Conservation (phyloP, 2,329 filamentous ascomycete species). For the Ascochyta viciae-villosae region DNA sequence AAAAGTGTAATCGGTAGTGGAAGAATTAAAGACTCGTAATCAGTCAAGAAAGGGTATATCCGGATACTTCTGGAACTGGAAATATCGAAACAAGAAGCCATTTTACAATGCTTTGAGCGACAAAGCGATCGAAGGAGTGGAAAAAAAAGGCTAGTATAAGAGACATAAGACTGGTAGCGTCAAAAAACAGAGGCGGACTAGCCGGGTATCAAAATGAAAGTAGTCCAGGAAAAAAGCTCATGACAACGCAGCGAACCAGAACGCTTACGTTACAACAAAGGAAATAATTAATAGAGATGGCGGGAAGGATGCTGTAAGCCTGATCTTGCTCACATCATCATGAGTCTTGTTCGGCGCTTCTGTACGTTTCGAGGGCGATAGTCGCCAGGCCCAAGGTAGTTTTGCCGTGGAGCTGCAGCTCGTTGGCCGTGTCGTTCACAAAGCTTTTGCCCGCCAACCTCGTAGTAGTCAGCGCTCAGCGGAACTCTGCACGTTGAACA, state of each 20-base stretch:
- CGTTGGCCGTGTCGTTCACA: constrained; percentile 86
- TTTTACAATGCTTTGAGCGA: background rate
- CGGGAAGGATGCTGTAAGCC: background rate
- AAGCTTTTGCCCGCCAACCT: constrained; percentile 79
- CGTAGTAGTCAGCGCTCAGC: constrained; percentile 86
- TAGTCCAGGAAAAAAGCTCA: constrained; percentile 23
- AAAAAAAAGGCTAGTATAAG: constrained; percentile 15
- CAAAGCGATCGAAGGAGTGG: background rate
- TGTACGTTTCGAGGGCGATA: constrained; percentile 52
- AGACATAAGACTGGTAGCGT: constrained; percentile 10
- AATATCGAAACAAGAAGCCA: constrained; percentile 1
- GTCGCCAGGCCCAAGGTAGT: constrained; percentile 48
- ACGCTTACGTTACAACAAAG: constrained; percentile 1
- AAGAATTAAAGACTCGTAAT: constrained; percentile 7
- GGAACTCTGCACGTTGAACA: constrained; percentile 79
- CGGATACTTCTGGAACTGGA: background rate
- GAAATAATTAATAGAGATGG: background rate
- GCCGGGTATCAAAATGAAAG: constrained; percentile 32
- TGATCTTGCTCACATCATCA: constrained; percentile 55
- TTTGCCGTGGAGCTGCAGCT: constrained; percentile 52
- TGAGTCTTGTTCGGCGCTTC: constrained; percentile 58
- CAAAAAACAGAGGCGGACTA: constrained; percentile 26
- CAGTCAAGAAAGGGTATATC: constrained; percentile 24
- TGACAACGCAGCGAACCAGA: constrained; percentile 9
- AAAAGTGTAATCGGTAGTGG: constrained; percentile 17